Evolutionary conservation across 129 eudicot genomes (phyloP).

Genomic region (Oenanthe sinensis): DNA sequence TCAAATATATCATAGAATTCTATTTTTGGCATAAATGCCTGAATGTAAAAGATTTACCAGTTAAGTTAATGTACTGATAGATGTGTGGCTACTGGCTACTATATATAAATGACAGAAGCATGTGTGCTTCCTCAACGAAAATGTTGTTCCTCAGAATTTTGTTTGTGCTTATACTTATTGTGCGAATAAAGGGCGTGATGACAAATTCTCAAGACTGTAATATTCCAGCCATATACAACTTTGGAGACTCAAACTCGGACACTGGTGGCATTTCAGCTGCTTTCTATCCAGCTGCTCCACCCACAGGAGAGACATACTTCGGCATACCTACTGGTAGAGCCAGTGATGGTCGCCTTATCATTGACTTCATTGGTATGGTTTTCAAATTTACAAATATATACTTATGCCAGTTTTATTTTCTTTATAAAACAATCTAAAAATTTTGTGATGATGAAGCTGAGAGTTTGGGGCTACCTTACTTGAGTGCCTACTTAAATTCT

Average conservation of each 20-base stretch:
- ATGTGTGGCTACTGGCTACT: not conserved
- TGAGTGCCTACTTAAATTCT: slow-evolving; percentile 65
- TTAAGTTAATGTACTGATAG: not conserved
- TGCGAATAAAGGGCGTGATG: not conserved
- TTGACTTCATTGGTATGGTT: slow-evolving; percentile 32
- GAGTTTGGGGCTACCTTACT: slow-evolving; percentile 42
- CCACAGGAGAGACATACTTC: slow-evolving; percentile 37
- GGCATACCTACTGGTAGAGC: slow-evolving; percentile 33
- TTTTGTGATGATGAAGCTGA: slow-evolving; percentile 33
- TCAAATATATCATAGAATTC: not conserved
- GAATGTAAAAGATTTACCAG: not conserved
- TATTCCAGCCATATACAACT: slow-evolving; percentile 17
- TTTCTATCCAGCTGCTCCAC: slow-evolving; percentile 11
- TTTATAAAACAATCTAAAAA: no score
- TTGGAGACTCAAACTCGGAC: slow-evolving; percentile 48
- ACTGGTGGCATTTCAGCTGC: slow-evolving; percentile 33
- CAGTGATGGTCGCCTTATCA: slow-evolving; percentile 42
- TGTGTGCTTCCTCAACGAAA: not conserved
- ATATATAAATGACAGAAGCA: not conserved
- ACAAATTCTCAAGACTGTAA: slow-evolving; percentile 5
- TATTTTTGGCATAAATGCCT: not conserved
- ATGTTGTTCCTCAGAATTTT: slow-evolving; percentile 5
- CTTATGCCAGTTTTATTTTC: not conserved
- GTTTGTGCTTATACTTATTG: not conserved
- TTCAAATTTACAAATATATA: no score